Conservation (phyloP, 352 stramenopile species). For the Pythium rishiriense region DNA sequence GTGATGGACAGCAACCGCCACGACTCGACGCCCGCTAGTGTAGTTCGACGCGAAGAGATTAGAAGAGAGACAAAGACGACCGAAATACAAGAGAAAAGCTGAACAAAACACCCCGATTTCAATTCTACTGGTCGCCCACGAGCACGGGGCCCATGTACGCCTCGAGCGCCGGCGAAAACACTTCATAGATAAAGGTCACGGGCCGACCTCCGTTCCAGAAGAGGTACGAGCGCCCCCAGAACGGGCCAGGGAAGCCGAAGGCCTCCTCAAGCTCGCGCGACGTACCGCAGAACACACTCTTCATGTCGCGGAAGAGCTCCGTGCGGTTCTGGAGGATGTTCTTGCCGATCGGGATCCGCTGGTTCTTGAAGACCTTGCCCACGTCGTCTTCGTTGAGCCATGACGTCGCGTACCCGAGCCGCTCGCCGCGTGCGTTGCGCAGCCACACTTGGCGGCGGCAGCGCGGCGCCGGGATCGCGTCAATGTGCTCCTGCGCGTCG, state of each 20-base stretch:
- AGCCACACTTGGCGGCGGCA: slow-evolving; percentile 80
- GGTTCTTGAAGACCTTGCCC: slow-evolving; percentile 75
- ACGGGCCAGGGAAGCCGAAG: slow-evolving; percentile 67
- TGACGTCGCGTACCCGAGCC: slow-evolving; percentile 78
- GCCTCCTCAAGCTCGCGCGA: slow-evolving; percentile 54
- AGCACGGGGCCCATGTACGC: slow-evolving; percentile 81
- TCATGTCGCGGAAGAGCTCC: slow-evolving; percentile 87
- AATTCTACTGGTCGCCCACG: slow-evolving; percentile 13
- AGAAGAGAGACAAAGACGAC: background rate
- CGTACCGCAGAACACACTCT: slow-evolving; percentile 70
- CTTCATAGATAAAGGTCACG: slow-evolving; percentile 88
- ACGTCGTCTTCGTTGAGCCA: slow-evolving; percentile 74
- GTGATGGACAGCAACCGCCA: slow-evolving; percentile 1
- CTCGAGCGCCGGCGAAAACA: slow-evolving; percentile 78
- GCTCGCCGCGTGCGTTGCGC: slow-evolving; percentile 67
- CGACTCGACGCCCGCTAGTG: slow-evolving; percentile 15
- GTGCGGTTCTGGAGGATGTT: slow-evolving; percentile 84
- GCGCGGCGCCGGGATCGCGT: slow-evolving; percentile 52
- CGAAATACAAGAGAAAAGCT: background rate
- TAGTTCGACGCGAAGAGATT: slow-evolving; percentile 20
- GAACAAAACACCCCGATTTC: background rate
- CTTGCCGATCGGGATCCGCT: slow-evolving; percentile 78
- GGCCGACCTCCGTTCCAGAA: slow-evolving; percentile 82
- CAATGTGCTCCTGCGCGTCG: slow-evolving; percentile 44
- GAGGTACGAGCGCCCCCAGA: slow-evolving; percentile 85